Base-by-base conservation (phyloP, 768 basidiomycete genomes). In the Rhizopogon rudus region DNA sequence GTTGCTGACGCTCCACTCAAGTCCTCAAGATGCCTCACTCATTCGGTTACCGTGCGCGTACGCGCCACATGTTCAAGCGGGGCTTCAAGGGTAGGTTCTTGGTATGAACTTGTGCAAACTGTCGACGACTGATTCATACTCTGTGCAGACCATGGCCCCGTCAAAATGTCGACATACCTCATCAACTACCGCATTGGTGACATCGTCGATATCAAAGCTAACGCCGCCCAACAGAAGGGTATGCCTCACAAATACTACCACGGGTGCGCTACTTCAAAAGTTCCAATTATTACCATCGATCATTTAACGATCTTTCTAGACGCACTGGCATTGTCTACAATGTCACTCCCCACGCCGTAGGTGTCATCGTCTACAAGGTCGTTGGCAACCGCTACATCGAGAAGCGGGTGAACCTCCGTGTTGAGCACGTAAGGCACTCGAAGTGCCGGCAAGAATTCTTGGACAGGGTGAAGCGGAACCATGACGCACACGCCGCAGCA, bases 211-310 rank as follows among this genome's bases (percentile, higher is more conserved):
- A 98, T 99, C 84, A 98, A 97, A 81, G 96, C 96, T 63, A 98
- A 99, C 70, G 84, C 95, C 57, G 92, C 97, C 43, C 91, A 97
- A 76, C 97, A 99, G 86, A 96, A 95, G 88, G 97, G 97, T 75
- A 97, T 98, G 93, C 95, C 95, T 73, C 96, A 98, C 82, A 98
- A 98, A 77, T 95, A 82, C 83, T 94, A 94, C 81, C 93, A 94
- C 65, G 93, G 91, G 93, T 94, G 60, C 64, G 92, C 84, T 40
- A 28, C 13, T 29, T 37, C 44, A 20, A 16, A 37, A 20, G 37
- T 5, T 2, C 17, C 33, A 25, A 25, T 25, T 25, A 22, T 20
- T 37, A 5, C 20, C 7, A 22, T 49, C 13, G 14, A 37, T 49
- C 14, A 16, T 25, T 6, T 49, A 37, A 22, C 35, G 49, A 31